phyloP scores from a whole-genome alignment of 2,329 filamentous ascomycete genomes.

The Colletotrichum noveboracense region DNA sequence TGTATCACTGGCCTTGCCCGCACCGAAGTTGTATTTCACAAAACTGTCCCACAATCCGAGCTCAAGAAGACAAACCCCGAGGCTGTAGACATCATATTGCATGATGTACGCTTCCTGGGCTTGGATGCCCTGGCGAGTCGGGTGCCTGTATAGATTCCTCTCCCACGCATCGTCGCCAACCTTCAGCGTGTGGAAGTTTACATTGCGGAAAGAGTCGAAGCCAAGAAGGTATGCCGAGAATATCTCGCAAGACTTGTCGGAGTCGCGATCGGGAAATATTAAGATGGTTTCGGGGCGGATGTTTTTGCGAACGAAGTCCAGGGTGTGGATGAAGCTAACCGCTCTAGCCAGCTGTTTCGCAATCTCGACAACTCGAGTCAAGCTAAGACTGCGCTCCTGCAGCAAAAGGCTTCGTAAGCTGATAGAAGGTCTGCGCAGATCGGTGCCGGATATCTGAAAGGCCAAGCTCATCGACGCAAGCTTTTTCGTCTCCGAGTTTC shows the following conservation, averaged over 20 bases:
- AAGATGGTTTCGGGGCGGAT: constrained; percentile 48
- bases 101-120: constrained; percentile 47
- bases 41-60: constrained; percentile 52
- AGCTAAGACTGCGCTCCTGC: background rate
- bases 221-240: constrained; percentile 45
- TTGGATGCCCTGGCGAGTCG: constrained; percentile 45
- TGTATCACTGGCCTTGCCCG: background rate
- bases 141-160: constrained; percentile 57
- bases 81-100: constrained; percentile 62
- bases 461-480: background rate
- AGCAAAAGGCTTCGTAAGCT: background rate
- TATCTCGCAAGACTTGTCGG: background rate
- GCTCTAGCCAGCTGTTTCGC: too few species aligned
- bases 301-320: constrained; percentile 40
- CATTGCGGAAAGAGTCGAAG: constrained; percentile 45
- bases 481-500: background rate
- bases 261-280: constrained; percentile 25
- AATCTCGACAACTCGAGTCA: constrained; percentile 25
- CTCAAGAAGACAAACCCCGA: constrained; percentile 59
- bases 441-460: background rate
- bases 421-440: background rate
- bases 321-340: too few species aligned
- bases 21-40: constrained; percentile 23
- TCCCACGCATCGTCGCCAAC: constrained; percentile 43
- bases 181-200: constrained; percentile 32